These are phyloP conservation scores for Naganishia vaughanmartiniae DNA, from an alignment of 768 basidiomycete species.

Conservation along the genomic window DNA sequence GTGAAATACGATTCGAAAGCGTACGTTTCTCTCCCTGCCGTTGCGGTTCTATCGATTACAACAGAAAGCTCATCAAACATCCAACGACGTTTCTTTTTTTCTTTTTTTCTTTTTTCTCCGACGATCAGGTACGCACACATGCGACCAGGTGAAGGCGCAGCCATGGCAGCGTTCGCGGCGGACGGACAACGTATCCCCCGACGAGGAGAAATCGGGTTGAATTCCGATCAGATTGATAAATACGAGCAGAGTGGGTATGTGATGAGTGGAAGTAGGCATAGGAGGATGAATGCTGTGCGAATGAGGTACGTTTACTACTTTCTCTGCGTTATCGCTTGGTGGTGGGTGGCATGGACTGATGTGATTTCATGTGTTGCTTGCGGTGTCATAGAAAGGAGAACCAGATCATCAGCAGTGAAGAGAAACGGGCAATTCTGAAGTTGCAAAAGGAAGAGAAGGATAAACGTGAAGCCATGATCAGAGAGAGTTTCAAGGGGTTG, in stretches of 20 bases:
- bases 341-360: background rate
- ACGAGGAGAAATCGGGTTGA: conserved; percentile 95
- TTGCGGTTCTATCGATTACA: no score
- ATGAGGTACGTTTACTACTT: conserved; percentile 55
- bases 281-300: conserved; percentile 97
- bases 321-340: background rate
- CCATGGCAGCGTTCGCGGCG: conserved; percentile 94
- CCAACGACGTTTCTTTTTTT: background rate
- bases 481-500: conserved; percentile 84
- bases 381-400: conserved; percentile 75
- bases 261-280: conserved; percentile 92
- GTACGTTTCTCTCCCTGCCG: conserved; percentile 49
- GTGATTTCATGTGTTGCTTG: background rate
- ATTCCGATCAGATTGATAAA: conserved; percentile 77
- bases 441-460: conserved; percentile 90
- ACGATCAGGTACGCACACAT: conserved; percentile 70
- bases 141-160: conserved; percentile 89
- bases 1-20: conserved; percentile 62
- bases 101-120: conserved; percentile 2
- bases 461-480: conserved; percentile 80
- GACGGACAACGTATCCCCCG: conserved; percentile 89
- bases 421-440: conserved; percentile 93
- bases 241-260: conserved; percentile 92
- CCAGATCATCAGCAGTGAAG: conserved; percentile 97
- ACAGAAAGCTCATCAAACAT: background rate